Evolutionary conservation across 768 basidiomycete species (phyloP), one percentile per base, ranked within the genome.

Genomic region (Leccinum obscurum): DNA sequence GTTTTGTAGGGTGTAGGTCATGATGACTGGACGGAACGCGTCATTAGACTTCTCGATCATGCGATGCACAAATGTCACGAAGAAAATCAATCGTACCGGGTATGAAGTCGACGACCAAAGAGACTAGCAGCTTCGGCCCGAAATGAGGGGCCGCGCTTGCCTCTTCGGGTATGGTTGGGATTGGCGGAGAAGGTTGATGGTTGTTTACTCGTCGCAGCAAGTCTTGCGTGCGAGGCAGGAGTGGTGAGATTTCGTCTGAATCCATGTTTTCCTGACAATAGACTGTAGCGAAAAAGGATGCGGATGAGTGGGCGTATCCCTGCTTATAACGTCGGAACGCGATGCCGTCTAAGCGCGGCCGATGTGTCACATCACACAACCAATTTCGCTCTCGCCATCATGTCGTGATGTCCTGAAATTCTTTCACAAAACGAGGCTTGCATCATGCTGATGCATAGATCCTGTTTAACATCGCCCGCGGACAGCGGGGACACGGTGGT

Each of bases 1-100:
- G 67, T 89, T 89, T 71, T 91, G 89, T 22, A 90, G 75, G 34
- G 83, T 80, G 72, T 90, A 90, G 0, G 88, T 88, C 41, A 87
- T 70, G 52, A 88, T 86, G 17, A 88, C 86, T 88, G 17, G 39
- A 48, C 52, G n/a, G n/a, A 20, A 52, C 39, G 13, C 48, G 22
- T 28, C 4, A 17, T 59, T n/a, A 56, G 37, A 49, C 55, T 58
- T 10, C 5, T 20, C 35, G 34, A 51, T 32, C 37, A 15, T 32
- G 44, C 22, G 28, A 17, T 10, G 5, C 28, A 37, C 22, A 51
- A 22, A 51, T 20, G 24, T 6, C 26, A 37, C n/a, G 9, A 28
- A 14, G 30, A 15, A 44, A 46, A 46, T 17, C 28, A 53, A 32
- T 15, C 80, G 60, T 60, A 83, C 86, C 84, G 44, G 86, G 86